Evolutionary conservation across 495 filamentous ascomycete species (phyloP), one percentile per base, ranked within the genome.

Genomic region (Aspergillus nidulans): DNA sequence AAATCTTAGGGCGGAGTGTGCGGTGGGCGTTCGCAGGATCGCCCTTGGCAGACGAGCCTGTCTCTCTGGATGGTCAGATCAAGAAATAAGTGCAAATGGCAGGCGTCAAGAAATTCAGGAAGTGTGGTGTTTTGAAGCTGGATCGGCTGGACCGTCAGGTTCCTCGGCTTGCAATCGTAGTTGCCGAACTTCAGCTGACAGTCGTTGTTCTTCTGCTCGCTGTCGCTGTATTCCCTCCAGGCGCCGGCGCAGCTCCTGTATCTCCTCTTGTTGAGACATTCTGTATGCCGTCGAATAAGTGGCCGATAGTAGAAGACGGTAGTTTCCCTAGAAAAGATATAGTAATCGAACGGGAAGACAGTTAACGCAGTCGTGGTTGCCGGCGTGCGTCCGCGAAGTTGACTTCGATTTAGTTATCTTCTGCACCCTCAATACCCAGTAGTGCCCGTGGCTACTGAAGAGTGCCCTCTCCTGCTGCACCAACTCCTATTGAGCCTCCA

Each of bases 11-110:
- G 28, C 47, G 41, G 28, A 55, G 21, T 49, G 52, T 58, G 0
- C 19, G 19, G 39, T 55, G 52, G 12, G 52, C 45, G 23, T 62
- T 62, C 36, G 52, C 51, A 4, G 59, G 50, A 24, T 60, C 32
- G 24, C 52, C 56, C 38, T 55, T 59, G 15, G 50, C 59, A n/a
- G 59, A 55, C 9, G 41, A 55, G 3, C 36, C 39, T 42, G 19
- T 24, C 41, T 24, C 25, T 3, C 10, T 44, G 20, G 25, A 49
- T 49, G 4, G 25, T 34, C 13, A 49, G 16, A 8, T 28, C 26
- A 7, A 49, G 45, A 34, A 49, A 49, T 36, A 49, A 8, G 28
- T 49, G 45, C n/a, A 9, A 6, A 36, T 49, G 45, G 45, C 45
- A 49, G 26, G 45, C 45, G 28, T 49, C 45, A 20, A 49, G 45